These are phyloP conservation scores for Podila epicladia DNA, from an alignment of 192 early-diverging fungal species.

Conservation along the genomic window DNA sequence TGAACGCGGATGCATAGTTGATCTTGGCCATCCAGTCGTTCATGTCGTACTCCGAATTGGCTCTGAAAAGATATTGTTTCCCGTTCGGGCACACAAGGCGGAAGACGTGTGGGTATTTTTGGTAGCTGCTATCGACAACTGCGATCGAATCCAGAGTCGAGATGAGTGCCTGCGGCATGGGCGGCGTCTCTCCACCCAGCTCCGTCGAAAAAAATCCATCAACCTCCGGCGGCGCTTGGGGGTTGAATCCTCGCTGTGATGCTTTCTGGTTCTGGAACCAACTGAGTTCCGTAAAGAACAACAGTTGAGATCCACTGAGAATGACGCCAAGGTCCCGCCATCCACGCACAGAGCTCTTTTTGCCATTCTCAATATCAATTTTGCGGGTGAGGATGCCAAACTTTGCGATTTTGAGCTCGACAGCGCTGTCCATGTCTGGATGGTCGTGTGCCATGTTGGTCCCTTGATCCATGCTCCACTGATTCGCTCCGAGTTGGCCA, in stretches of 20 bases:
- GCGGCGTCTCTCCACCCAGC: conserved; percentile 12
- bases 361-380: conserved; percentile 73
- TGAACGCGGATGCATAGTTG: conserved; percentile 83
- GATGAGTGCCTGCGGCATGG: conserved; percentile 57
- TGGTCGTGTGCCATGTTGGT: conserved; percentile 5
- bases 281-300: conserved; percentile 72
- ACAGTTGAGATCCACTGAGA: conserved; percentile 78
- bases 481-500: background rate
- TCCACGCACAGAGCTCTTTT: conserved; percentile 68
- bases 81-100: conserved; percentile 74
- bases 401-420: conserved; percentile 64
- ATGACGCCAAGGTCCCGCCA: conserved; percentile 84
- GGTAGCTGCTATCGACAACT: conserved; percentile 73
- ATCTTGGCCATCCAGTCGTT: conserved; percentile 85
- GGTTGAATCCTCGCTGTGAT: conserved; percentile 21
- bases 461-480: background rate
- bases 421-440: conserved; percentile 21
- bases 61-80: conserved; percentile 77
- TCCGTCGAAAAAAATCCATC: conserved; percentile 29
- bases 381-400: conserved; percentile 78
- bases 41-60: conserved; percentile 72
- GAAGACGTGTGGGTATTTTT: conserved; percentile 85
- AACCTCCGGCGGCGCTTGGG: conserved; percentile 23
- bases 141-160: conserved; percentile 74
- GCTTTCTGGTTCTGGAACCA: conserved; percentile 58